Percentiles rank a stretch among this genome's conserved stretches.
Evolutionary conservation across 129 eudicot species (phyloP).

Genomic region (Pittosporum tobira): DNA sequence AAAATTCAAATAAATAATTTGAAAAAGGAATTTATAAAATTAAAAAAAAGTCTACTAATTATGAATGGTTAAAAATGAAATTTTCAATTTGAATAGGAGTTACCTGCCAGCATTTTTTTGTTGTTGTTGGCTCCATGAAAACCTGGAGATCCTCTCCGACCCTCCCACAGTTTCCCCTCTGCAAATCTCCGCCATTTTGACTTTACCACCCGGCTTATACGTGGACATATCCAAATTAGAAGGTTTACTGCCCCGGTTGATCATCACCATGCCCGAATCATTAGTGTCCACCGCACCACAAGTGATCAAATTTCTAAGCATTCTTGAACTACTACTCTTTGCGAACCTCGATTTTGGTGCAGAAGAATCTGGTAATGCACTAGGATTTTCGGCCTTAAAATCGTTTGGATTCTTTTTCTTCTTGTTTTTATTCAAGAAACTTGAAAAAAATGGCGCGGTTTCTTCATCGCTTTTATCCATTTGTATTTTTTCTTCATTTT

Average conservation of each 20-base stretch:
- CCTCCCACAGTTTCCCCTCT: constrained; percentile 32
- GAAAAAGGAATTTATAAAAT: no score
- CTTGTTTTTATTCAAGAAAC: constrained; percentile 16
- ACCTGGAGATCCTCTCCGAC: constrained; percentile 28
- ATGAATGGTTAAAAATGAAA: neutral
- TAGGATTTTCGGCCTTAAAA: neutral
- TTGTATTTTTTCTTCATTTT: constrained; percentile 19
- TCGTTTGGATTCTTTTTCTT: constrained; percentile 14
- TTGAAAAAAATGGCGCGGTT: constrained; percentile 17
- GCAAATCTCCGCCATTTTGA: constrained; percentile 22
- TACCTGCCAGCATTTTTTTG: constrained; percentile 25
- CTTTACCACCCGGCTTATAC: constrained; percentile 20
- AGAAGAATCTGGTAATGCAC: neutral
- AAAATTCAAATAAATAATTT: neutral
- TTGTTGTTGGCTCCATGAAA: constrained; percentile 7
- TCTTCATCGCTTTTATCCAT: constrained; percentile 15
- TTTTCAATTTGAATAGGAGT: neutral
- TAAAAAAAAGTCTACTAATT: neutral
- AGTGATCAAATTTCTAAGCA: constrained; percentile 47
- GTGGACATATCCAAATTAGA: constrained; percentile 12
- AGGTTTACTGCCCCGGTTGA: constrained; percentile 17
- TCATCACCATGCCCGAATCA: constrained; percentile 38
- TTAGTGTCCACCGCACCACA: constrained; percentile 54
- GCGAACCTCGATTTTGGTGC: constrained; percentile 14
- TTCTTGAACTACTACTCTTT: constrained; percentile 35